Percentiles rank a stretch among this genome's conserved stretches.
Evolutionary conservation across 768 basidiomycete species (phyloP).

Genomic region (Rhizopogon rudus): DNA sequence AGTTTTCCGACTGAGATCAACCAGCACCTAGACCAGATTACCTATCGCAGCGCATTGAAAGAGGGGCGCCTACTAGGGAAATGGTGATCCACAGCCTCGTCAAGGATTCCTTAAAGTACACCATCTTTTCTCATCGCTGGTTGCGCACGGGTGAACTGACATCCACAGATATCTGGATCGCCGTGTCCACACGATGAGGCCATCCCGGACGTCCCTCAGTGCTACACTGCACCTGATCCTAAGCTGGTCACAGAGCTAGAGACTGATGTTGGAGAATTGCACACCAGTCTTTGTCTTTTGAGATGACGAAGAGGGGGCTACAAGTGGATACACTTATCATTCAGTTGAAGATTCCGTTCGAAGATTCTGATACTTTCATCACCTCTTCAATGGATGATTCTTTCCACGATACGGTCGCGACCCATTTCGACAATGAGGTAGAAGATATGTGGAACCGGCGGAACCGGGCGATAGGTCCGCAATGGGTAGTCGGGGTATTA

Average conservation of each 20-base stretch:
- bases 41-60: no score
- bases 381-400: background rate
- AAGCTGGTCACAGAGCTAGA: background rate
- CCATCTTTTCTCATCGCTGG: conserved; percentile 6
- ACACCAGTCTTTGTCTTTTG: background rate
- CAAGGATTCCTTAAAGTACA: background rate
- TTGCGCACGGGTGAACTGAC: background rate
- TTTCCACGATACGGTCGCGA: background rate
- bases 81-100: no score
- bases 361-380: background rate
- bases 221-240: background rate
- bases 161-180: background rate
- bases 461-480: background rate
- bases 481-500: background rate
- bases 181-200: background rate
- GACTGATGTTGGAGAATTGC: background rate
- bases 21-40: no score
- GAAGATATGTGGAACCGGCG: background rate
- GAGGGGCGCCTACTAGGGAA: no score
- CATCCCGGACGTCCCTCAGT: background rate
- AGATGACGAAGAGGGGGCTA: background rate
- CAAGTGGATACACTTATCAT: background rate
- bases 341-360: background rate
- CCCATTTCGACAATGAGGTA: background rate
- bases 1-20: no score